Evolutionary conservation across 2,329 filamentous ascomycete genomes (phyloP), one percentile per base, ranked within the genome.

Genomic region (Penicillium rolfsii): DNA sequence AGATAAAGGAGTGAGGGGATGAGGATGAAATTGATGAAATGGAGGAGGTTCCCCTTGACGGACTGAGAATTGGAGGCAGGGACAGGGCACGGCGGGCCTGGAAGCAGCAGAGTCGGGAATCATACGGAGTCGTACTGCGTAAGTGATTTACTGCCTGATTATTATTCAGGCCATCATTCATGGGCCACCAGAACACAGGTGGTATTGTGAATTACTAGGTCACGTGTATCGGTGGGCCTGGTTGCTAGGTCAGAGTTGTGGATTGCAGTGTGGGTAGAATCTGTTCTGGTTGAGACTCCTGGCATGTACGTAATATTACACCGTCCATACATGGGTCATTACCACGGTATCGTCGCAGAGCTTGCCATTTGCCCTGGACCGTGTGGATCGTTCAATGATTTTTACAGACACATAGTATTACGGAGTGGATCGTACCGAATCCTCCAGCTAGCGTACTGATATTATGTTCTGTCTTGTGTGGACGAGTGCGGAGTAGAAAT

Each of bases 171-270:
- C 43, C 43, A 43, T 49, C 45, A 43, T 49, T 26, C 16, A 48
- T 24, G 45, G 26, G 45, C 14, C 45, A 28, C 24, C 35, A 12
- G 22, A 38, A 28, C 50, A 16, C 1, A 40, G 4, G 9, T 24
- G 22, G 50, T 50, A 50, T 35, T 53, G 50, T 9, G 40, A 40
- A 40, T 53, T 53, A 53, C 50, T 9, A n/a, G 12, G 19, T 36
- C 50, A 53, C 50, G 36, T 53, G 50, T 9, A 2, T 4, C 1
- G 1, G 8, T 2, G 8, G 11, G 3, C 5, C n/a, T 40, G 33
- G 50, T 40, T 53, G 24, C 35, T 40, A 35, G 50, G 33, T 8
- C 11, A 40, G 24, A 12, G 19, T 6, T 19, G 30, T 9, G 46
- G 28, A 50, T 19, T 24, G 43, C 22, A 14, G 22, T 11, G 33